Percentiles rank a stretch among this genome's conserved stretches.
Conservation (phyloP, 2,329 filamentous ascomycete species). For the Pyrenophora graminea region DNA sequence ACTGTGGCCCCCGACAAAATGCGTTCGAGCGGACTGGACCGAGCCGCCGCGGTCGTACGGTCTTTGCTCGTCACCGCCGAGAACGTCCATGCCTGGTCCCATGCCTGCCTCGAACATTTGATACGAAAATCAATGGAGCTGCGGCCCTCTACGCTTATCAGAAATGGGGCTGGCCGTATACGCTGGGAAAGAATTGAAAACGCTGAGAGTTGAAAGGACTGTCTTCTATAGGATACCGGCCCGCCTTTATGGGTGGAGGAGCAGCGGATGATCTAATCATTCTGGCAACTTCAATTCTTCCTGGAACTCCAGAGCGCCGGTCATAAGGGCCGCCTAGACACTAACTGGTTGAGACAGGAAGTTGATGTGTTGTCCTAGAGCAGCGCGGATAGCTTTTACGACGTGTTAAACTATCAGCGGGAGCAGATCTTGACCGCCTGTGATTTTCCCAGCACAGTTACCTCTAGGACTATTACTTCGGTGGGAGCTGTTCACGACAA, state of each 20-base stretch:
- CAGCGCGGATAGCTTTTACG: slow-evolving; percentile 3
- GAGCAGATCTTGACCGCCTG: slow-evolving; percentile 5
- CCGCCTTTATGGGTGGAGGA: slow-evolving; percentile 12
- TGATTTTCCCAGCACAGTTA: slow-evolving; percentile 4
- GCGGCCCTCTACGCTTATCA: slow-evolving; percentile 10
- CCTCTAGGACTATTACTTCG: background rate
- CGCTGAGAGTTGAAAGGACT: slow-evolving; percentile 11
- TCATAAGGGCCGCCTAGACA: background rate
- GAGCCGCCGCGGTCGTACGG: slow-evolving; percentile 3
- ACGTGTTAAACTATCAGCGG: background rate
- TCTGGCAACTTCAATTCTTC: slow-evolving; percentile 13
- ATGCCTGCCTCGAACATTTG: slow-evolving; percentile 13
- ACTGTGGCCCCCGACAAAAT: background rate
- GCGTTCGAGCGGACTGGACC: background rate
- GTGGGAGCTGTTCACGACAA: background rate
- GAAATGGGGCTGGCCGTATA: background rate
- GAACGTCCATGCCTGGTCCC: slow-evolving; percentile 11
- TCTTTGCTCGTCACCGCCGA: slow-evolving; percentile 5
- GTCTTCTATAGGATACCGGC: slow-evolving; percentile 10
- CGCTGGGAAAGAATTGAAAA: slow-evolving; percentile 4
- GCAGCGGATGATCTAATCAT: slow-evolving; percentile 11
- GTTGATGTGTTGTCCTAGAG: background rate
- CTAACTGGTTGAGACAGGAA: background rate
- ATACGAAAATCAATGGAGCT: slow-evolving; percentile 11
- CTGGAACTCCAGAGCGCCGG: slow-evolving; percentile 10